Evolutionary conservation across 108 stramenopile genomes (phyloP).

Genomic region (Bacterosira constricta): DNA sequence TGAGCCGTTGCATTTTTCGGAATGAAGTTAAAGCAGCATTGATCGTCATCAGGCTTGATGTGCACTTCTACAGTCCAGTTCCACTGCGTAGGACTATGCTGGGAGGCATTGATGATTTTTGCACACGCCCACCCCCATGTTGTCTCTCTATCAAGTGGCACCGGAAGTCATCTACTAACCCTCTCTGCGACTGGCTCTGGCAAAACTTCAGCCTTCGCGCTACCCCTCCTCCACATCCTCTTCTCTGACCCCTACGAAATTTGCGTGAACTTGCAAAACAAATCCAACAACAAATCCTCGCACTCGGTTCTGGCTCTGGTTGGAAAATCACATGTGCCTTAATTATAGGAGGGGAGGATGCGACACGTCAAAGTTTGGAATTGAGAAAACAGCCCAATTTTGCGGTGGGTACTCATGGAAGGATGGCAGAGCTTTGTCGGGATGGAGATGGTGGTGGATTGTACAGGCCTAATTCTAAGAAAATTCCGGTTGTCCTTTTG

Average conservation of each 20-base stretch:
- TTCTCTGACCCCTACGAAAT: conserved; percentile 91
- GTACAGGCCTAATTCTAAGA: conserved; percentile 65
- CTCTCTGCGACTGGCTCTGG: conserved; percentile 85
- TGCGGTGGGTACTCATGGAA: conserved; percentile 95
- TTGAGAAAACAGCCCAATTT: conserved; percentile 89
- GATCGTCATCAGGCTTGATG: background rate
- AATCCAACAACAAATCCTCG: conserved; percentile 92
- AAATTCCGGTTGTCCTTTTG: conserved; percentile 87
- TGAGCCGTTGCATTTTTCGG: background rate
- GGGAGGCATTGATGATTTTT: too few species aligned
- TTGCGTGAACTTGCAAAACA: conserved; percentile 97
- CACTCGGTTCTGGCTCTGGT: conserved; percentile 78
- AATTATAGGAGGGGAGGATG: conserved; percentile 92
- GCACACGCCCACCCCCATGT: too few species aligned
- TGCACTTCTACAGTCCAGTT: background rate
- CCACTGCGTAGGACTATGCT: background rate
- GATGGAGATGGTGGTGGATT: conserved; percentile 40
- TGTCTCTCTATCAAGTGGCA: too few species aligned
- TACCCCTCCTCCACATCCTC: conserved; percentile 90
- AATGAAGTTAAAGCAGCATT: background rate
- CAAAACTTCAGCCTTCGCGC: conserved; percentile 92
- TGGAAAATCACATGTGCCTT: conserved; percentile 78
- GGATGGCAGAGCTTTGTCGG: conserved; percentile 87
- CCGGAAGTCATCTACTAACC: conserved; percentile 60
- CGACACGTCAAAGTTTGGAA: conserved; percentile 74